Evolutionary conservation across 2,329 filamentous ascomycete species (phyloP), one percentile per base, ranked within the genome.

Genomic region (Ascochyta viciae-villosae): DNA sequence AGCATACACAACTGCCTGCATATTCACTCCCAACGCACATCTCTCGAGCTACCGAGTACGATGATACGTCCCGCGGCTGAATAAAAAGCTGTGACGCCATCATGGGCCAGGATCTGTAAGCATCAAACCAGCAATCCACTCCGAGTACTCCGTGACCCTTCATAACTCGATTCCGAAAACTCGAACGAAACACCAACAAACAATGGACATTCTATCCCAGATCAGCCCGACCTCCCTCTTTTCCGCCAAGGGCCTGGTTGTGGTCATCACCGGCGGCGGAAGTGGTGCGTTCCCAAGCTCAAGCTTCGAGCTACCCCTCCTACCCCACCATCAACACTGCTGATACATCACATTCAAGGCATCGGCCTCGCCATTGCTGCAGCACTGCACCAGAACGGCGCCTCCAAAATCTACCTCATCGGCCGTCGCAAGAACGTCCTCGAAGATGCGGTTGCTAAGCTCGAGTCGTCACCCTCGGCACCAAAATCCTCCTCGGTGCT

Each of bases 341-440:
- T 43, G 19, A 53, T 15, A 40, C 40, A 63, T 62, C 10, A 62
- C 51, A 6, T 19, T 27, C 13, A 49, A 77, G 76, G 76, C 41
- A 68, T 77, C 44, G 76, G 76, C 15, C 68, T 76, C 8, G 73
- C 72, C 33, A 74, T 80, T 38, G 75, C 79, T 22, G 69, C 75
- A 7, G 67, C 79, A 3, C 72, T 81, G n/a, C 71, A 67, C 51
- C 76, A 74, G 51, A 75, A 68, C 65, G 77, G 67, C 60, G 78
- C 75, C 5, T 65, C 73, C 3, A 79, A 78, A 53, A 70, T 81
- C 51, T 81, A 80, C 68, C 72, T 81, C 53, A 77, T 80, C 24
- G 79, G 78, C 38, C 76, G 79, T 34, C 74, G 78, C 23, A 61
- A 70, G 31, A 73, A 76, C 38, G 73, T 74, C 40, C 76, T 81